Percentiles rank a stretch among this genome's conserved stretches.
Conservation (phyloP, 192 early-diverging fungal species). For the Mortierella alpina region DNA sequence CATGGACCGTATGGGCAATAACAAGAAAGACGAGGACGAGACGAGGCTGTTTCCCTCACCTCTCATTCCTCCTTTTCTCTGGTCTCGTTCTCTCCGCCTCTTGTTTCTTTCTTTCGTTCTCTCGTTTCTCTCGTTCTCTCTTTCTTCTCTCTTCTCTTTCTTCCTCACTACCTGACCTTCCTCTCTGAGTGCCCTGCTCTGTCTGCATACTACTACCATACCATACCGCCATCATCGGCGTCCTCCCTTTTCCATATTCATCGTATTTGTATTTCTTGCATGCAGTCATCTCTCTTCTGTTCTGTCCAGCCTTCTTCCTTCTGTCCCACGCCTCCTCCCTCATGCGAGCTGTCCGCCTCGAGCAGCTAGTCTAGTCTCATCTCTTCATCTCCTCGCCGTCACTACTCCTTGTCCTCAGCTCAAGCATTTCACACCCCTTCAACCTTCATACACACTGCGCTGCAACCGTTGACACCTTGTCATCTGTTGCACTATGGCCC, state of each 20-base stretch:
- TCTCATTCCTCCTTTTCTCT: neutral
- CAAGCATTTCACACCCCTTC: too few relatives aligned
- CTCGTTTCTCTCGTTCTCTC: neutral
- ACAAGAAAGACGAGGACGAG: neutral
- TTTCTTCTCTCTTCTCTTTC: conserved; percentile 3
- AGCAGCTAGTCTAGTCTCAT: neutral
- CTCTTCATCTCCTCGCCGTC: neutral
- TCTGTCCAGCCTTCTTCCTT: neutral
- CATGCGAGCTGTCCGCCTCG: neutral
- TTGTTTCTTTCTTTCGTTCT: conserved; percentile 3
- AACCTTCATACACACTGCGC: too few relatives aligned
- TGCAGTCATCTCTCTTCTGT: neutral
- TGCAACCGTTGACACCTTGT: too few relatives aligned
- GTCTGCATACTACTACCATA: neutral
- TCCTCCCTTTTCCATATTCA: neutral
- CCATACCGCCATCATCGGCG: neutral
- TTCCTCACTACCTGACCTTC: neutral
- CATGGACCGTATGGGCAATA: neutral
- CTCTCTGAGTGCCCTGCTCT: neutral
- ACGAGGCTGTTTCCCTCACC: neutral
- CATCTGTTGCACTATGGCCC: conserved; percentile 41
- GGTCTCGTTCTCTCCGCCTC: neutral
- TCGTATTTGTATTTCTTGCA: neutral
- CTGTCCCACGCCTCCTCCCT: neutral
- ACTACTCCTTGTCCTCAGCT: neutral